A percentile compares a stretch with the other conserved stretches of the same genome.
These are phyloP conservation scores for Epichloe sylvatica DNA, from an alignment of 2,329 filamentous ascomycete species.

Conservation along the genomic window DNA sequence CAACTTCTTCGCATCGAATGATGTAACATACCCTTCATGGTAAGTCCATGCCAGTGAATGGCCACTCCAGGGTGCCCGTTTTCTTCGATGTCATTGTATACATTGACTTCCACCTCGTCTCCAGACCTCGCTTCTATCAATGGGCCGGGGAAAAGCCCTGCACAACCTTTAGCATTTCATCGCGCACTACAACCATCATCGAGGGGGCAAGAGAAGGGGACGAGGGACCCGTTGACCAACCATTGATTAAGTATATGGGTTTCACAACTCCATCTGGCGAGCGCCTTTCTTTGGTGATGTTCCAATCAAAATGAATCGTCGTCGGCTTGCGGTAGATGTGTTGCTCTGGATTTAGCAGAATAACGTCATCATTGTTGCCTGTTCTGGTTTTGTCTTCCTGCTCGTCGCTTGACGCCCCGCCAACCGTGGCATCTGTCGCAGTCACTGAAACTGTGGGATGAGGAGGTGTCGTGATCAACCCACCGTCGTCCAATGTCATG, in stretches of 20 bases:
- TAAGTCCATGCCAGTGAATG: conserved; percentile 57
- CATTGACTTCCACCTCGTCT: conserved; percentile 26
- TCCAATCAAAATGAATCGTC: conserved; percentile 23
- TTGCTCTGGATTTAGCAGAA: conserved; percentile 28
- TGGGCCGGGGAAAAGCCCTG: conserved; percentile 28
- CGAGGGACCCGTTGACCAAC: conserved; percentile 11
- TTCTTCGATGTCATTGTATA: conserved; percentile 23
- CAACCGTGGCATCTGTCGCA: background rate
- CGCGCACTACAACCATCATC: background rate
- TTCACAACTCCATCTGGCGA: conserved; percentile 38
- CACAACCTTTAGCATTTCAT: background rate
- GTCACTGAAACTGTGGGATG: background rate
- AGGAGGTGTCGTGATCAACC: background rate
- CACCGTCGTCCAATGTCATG: background rate
- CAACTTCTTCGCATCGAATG: background rate
- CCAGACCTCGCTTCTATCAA: conserved; percentile 30
- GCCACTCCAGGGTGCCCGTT: conserved; percentile 24
- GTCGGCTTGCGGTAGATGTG: conserved; percentile 23
- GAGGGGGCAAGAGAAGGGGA: background rate
- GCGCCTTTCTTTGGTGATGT: conserved; percentile 22
- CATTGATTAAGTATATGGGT: conserved; percentile 34
- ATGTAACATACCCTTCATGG: conserved; percentile 34
- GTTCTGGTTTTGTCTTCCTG: background rate
- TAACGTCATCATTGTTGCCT: conserved; percentile 1
- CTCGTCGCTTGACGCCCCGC: background rate